Percentiles rank a stretch among this genome's conserved stretches.
These are phyloP conservation scores for Gaeumannomyces sp. DNA, from an alignment of 2,329 filamentous ascomycete species.

Conservation along the genomic window DNA sequence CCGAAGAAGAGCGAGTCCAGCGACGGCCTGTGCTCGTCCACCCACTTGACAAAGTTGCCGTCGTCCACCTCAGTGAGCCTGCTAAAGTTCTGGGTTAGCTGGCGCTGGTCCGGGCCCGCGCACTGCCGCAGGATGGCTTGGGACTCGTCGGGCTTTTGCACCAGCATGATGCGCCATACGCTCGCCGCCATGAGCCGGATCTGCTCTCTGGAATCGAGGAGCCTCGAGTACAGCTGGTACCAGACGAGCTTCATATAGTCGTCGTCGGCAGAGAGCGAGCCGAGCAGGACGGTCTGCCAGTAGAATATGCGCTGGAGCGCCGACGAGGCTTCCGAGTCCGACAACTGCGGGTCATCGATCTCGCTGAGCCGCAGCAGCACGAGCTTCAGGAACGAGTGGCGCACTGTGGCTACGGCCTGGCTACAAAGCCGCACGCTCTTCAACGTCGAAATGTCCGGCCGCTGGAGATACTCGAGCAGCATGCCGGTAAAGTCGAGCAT, in stretches of 20 bases:
- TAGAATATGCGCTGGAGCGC: conserved; percentile 85
- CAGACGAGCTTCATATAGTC: conserved; percentile 80
- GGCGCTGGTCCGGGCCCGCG: conserved; percentile 62
- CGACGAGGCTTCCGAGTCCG: conserved; percentile 56
- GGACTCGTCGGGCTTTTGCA: conserved; percentile 86
- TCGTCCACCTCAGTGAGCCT: conserved; percentile 85
- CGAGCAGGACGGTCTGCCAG: conserved; percentile 89
- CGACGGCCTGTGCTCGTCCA: conserved; percentile 72
- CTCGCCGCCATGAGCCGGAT: conserved; percentile 74
- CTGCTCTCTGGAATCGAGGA: conserved; percentile 62
- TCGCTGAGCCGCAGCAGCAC: conserved; percentile 79
- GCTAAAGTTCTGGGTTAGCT: conserved; percentile 70
- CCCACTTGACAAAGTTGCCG: conserved; percentile 79
- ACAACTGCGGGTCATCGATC: conserved; percentile 59
- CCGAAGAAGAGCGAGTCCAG: conserved; percentile 80
- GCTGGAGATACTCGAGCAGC: conserved; percentile 81
- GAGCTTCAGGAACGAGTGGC: conserved; percentile 70
- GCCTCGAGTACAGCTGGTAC: conserved; percentile 86
- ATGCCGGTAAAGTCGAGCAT: conserved; percentile 82
- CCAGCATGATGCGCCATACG: conserved; percentile 84
- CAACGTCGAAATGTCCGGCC: conserved; percentile 69
- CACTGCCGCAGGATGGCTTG: conserved; percentile 66
- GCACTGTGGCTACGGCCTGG: conserved; percentile 71
- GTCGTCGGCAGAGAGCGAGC: conserved; percentile 70
- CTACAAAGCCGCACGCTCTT: conserved; percentile 91